Conservation (phyloP, 2,329 filamentous ascomycete genomes). For the Clonostachys rhizophaga region DNA sequence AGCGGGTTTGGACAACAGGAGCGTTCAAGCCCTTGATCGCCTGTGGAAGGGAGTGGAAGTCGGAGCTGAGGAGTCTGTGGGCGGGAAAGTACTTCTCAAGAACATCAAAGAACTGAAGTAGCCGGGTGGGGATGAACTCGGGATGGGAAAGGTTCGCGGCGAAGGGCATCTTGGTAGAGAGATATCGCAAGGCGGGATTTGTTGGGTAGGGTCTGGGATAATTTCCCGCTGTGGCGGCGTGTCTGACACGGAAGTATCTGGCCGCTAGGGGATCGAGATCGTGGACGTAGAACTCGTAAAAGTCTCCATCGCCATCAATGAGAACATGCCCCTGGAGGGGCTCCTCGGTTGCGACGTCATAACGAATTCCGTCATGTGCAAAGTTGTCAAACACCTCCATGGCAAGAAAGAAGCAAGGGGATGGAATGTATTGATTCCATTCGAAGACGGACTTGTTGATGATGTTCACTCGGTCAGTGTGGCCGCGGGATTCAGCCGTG, state of each 20-base stretch:
- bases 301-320: conserved; percentile 79
- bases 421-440: conserved; percentile 83
- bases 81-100: conserved; percentile 83
- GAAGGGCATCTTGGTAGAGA: conserved; percentile 64
- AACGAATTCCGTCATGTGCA: conserved; percentile 88
- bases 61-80: conserved; percentile 82
- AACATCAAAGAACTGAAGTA: conserved; percentile 97
- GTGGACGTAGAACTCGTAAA: conserved; percentile 88
- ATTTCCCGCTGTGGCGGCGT: conserved; percentile 64
- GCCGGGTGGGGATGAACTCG: conserved; percentile 89
- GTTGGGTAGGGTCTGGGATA: conserved; percentile 58
- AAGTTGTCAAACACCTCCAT: conserved; percentile 99
- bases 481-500: conserved; percentile 65
- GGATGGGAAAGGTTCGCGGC: conserved; percentile 72
- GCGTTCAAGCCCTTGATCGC: conserved; percentile 81
- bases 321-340: conserved; percentile 87
- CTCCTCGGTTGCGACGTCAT: conserved; percentile 74
- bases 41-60: conserved; percentile 85
- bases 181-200: conserved; percentile 50
- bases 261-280: conserved; percentile 77
- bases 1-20: conserved; percentile 94
- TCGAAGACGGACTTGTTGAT: conserved; percentile 94
- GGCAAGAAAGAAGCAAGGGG: conserved; percentile 94
- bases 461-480: conserved; percentile 84
- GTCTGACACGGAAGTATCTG: conserved; percentile 78